phyloP scores from a whole-genome alignment of 2,329 filamentous ascomycete genomes.

The Microsporum ferrugineum region DNA sequence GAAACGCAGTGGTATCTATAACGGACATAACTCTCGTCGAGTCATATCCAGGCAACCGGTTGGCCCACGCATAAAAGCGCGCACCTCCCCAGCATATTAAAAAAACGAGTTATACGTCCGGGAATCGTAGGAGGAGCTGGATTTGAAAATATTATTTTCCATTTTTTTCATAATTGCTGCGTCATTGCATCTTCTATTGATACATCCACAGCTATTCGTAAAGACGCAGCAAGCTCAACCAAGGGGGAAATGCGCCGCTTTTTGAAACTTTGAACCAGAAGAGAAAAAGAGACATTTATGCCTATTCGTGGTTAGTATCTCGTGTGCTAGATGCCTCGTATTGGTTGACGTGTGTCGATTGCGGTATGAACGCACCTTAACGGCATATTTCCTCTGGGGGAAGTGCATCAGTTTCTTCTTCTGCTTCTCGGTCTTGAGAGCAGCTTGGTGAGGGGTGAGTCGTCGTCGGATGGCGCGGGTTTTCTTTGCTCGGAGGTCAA shows the following conservation, averaged over 20 bases:
- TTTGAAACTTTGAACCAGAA: conserved; percentile 3
- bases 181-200: conserved; percentile 5
- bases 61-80: not conserved
- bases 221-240: conserved; percentile 2
- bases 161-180: conserved; percentile 4
- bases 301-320: not conserved
- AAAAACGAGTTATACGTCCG: not conserved
- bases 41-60: not conserved
- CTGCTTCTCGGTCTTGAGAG: conserved; percentile 78
- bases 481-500: conserved; percentile 97
- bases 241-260: not conserved
- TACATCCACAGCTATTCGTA: conserved; percentile 3
- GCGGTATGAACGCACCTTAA: conserved; percentile 61
- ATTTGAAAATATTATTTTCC: not conserved
- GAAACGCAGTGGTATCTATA: not conserved
- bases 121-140: not conserved
- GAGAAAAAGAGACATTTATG: not conserved
- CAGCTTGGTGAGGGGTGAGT: conserved; percentile 82
- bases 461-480: conserved; percentile 95
- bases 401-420: conserved; percentile 95
- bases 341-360: not conserved
- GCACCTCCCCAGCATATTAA: not conserved
- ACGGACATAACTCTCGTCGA: not conserved
- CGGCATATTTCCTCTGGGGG: conserved; percentile 95
- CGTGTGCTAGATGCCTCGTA: not conserved